phyloP scores from a whole-genome alignment of 495 filamentous ascomycete species.

The Penicillium simplicissimum region DNA sequence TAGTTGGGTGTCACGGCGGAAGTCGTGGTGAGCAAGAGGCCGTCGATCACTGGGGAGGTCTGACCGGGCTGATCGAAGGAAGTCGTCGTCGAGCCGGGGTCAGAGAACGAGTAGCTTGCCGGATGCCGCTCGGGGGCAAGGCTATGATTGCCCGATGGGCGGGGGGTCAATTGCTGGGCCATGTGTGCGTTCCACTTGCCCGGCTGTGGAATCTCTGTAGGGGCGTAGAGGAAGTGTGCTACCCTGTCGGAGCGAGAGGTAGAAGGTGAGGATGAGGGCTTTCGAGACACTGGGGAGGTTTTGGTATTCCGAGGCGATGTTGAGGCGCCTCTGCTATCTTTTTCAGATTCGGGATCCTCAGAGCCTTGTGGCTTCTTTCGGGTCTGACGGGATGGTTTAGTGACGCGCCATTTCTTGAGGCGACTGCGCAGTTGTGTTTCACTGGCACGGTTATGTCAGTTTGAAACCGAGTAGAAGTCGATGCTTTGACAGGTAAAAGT shows the following conservation, averaged over 20 bases:
- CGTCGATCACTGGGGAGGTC: slow-evolving; percentile 26
- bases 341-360: slow-evolving; percentile 30
- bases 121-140: slow-evolving; percentile 20
- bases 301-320: slow-evolving; percentile 23
- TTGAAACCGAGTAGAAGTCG: not conserved
- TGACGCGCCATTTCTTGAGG: slow-evolving; percentile 52
- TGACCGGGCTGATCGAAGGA: slow-evolving; percentile 36
- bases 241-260: slow-evolving; percentile 15
- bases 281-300: slow-evolving; percentile 8
- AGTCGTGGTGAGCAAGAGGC: slow-evolving; percentile 25
- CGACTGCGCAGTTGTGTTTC: slow-evolving; percentile 51
- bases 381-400: slow-evolving; percentile 49
- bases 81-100: slow-evolving; percentile 25
- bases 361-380: slow-evolving; percentile 41
- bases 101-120: slow-evolving; percentile 16
- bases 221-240: slow-evolving; percentile 19
- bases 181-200: slow-evolving; percentile 30
- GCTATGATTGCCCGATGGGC: slow-evolving; percentile 30
- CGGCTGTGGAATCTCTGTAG: slow-evolving; percentile 17
- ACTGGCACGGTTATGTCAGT: slow-evolving; percentile 19
- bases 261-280: slow-evolving; percentile 8
- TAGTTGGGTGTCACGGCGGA: slow-evolving; percentile 27
- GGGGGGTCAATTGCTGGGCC: slow-evolving; percentile 29
- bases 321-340: slow-evolving; percentile 29
- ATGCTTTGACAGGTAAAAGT: not conserved